Evolutionary conservation across 2,329 filamentous ascomycete genomes (phyloP).

Genomic region (Ophiocordyceps camponoti-saundersi): DNA sequence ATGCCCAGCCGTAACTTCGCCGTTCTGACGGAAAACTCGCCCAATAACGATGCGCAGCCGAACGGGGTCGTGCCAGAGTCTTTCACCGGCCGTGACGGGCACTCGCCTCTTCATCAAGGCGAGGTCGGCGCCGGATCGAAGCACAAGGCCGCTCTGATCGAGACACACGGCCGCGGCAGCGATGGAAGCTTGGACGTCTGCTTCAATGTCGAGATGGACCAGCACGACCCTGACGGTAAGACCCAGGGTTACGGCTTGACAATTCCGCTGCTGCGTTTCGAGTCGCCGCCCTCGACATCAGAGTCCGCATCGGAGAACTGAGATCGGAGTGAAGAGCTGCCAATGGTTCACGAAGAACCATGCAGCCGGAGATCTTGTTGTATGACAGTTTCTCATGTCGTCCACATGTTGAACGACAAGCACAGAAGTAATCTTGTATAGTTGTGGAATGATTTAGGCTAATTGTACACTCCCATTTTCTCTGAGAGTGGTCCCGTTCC

Average conservation of each 20-base stretch:
- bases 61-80: conserved; percentile 10
- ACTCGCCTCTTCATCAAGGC: conserved; percentile 55
- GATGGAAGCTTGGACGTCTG: conserved; percentile 60
- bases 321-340: not conserved
- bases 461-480: no score
- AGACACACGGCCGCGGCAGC: conserved; percentile 36
- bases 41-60: conserved; percentile 20
- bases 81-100: conserved; percentile 41
- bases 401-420: not conserved
- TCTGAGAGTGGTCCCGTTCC: no score
- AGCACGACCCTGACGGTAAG: conserved; percentile 61
- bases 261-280: conserved; percentile 50
- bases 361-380: not conserved
- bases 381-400: not conserved
- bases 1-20: conserved; percentile 93
- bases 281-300: not conserved
- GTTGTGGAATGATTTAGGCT: no score
- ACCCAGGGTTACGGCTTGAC: conserved; percentile 74
- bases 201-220: conserved; percentile 75
- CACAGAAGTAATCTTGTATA: no score
- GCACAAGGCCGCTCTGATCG: conserved; percentile 51
- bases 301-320: not conserved
- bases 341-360: not conserved
- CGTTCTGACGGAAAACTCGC: conserved; percentile 76
- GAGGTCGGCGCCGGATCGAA: conserved; percentile 63